Conservation (phyloP, 805 yeast genomes). For the Starmerella tilneyi region DNA sequence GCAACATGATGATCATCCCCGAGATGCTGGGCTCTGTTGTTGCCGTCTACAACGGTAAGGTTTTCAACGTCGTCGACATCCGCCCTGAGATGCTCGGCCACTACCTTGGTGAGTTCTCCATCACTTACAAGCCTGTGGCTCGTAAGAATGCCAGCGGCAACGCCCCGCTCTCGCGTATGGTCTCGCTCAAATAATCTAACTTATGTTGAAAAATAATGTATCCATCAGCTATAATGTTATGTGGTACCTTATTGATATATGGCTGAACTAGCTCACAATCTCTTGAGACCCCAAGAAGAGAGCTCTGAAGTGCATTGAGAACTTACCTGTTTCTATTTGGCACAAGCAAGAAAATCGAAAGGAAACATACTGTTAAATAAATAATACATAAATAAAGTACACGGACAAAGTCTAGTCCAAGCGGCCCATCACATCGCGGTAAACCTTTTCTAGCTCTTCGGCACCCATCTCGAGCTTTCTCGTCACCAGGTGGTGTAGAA, state of each 20-base stretch:
- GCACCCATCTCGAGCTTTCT: conserved; percentile 64
- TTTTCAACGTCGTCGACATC: conserved; percentile 97
- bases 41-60: conserved; percentile 99
- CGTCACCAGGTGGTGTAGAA: conserved; percentile 72
- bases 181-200: conserved; percentile 26
- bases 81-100: conserved; percentile 99
- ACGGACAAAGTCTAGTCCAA: conserved; percentile 3
- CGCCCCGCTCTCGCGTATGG: conserved; percentile 28
- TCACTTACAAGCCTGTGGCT: conserved; percentile 98
- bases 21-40: conserved; percentile 99
- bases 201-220: conserved; percentile 8
- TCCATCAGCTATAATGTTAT: not conserved
- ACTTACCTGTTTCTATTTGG: no score
- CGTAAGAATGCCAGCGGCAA: conserved; percentile 58
- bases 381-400: not conserved
- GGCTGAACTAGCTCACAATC: no score
- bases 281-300: no score
- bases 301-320: no score
- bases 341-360: no score
- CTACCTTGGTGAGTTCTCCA: conserved; percentile 99
- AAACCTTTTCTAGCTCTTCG: conserved; percentile 45
- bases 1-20: conserved; percentile 98
- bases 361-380: not conserved
- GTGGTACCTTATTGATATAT: no score
- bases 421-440: conserved; percentile 17